phyloP scores from a whole-genome alignment of 2,329 filamentous ascomycete genomes.

The Coniochaeta prunicola region DNA sequence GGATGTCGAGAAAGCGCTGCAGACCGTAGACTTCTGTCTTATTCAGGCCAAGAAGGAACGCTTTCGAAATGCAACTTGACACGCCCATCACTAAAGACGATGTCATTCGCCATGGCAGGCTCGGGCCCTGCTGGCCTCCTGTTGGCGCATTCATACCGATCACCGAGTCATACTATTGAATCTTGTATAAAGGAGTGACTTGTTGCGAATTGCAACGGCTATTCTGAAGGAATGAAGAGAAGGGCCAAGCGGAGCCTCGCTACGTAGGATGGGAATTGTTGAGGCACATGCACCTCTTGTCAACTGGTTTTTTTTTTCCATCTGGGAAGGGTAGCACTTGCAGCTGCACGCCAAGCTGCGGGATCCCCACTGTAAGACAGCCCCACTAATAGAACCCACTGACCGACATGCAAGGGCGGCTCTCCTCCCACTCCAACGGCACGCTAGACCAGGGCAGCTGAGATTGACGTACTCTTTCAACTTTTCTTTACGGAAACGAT shows the following conservation, averaged over 20 bases:
- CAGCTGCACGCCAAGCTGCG: not conserved
- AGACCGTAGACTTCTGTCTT: constrained; percentile 70
- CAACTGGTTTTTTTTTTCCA: not conserved
- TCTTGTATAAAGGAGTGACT: not conserved
- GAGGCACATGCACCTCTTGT: not conserved
- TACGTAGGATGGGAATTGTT: not conserved
- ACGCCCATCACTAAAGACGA: constrained; percentile 71
- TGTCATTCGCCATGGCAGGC: constrained; percentile 61
- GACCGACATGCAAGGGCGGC: not conserved
- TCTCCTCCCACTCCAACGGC: not conserved
- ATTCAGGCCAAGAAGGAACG: constrained; percentile 70
- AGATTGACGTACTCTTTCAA: not conserved
- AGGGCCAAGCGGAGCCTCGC: not conserved
- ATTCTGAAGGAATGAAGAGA: not conserved
- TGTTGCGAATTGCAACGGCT: not conserved
- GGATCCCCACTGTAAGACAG: not conserved
- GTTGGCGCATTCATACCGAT: constrained; percentile 7
- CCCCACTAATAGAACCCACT: not conserved
- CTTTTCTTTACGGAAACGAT: too few relatives aligned
- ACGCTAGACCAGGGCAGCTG: not conserved
- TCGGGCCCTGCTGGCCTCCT: constrained; percentile 35
- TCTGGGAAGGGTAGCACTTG: not conserved
- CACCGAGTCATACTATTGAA: not conserved
- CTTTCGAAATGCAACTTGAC: constrained; percentile 62
- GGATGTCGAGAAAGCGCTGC: constrained; percentile 63